Base-by-base conservation (phyloP, 371 early-diverging fungal genomes). In the Mortierella sp. region DNA sequence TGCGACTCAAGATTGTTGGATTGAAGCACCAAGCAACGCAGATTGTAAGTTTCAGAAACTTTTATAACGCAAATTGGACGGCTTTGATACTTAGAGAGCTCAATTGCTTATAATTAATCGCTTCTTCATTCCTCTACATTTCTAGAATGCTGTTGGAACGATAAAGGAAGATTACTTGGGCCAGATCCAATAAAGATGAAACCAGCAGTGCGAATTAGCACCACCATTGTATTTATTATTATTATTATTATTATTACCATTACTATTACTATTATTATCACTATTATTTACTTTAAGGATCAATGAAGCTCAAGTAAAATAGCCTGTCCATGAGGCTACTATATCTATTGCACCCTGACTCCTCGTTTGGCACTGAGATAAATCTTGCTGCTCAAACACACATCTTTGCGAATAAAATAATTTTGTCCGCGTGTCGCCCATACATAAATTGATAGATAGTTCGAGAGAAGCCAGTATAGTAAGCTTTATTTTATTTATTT, bases 81-180 rank as follows among this genome's bases (percentile, higher is more conserved):
- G 30, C 2, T 30, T 30, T 4, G 30, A 30, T 30, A 30, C 30
- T 30, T 4, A 30, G 4, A 30, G 30, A 30, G 30, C 30, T 40
- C 55, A 58, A 10, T 9, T 12, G n/a, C 43, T 32, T 20, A 39
- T 64, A 59, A 47, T 45, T 57, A 71, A 30, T 55, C 54, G 62
- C 68, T 18, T 55, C 39, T 39, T 32, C 30, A 30, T 51, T 43
- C 1, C 24, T 37, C 51, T 39, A 1, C 5, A 11, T 62, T 26
- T 20, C 47, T 72, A 92, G 94, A 93, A 93, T 87, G 97, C 97
- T 22, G 96, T 97, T 72, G 97, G 97, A 30, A 96, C 97, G 8
- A 96, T 98, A 83, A 96, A 96, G 84, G 97, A 97, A 84, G 98
- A 98, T 87, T 97, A 94, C 79, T 86, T 98, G 49, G 97, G 97